phyloP scores from a whole-genome alignment of 768 basidiomycete genomes.

The Lactarius vividus region DNA sequence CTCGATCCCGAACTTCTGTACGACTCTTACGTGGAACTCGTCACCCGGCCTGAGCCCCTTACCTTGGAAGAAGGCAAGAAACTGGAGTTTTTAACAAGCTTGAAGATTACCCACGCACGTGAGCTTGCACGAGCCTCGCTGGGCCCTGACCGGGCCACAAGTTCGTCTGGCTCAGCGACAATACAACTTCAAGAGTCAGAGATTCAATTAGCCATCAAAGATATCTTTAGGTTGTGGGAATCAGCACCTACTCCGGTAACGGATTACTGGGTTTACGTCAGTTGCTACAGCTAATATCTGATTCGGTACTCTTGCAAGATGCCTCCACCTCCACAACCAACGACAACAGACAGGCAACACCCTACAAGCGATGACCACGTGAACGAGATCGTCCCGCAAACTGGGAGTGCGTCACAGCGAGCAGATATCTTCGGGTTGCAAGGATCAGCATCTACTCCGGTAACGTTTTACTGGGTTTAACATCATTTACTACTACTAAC shows the following conservation, averaged over 20 bases:
- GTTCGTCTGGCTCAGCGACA: neutral
- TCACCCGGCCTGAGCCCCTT: conserved; percentile 48
- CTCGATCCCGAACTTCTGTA: conserved; percentile 50
- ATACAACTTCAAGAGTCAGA: neutral
- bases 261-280: neutral
- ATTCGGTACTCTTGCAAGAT: neutral
- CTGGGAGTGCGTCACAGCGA: too few relatives aligned
- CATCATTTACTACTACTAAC: neutral
- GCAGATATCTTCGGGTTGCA: neutral
- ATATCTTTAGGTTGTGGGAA: neutral
- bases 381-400: too few relatives aligned
- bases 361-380: too few relatives aligned
- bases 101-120: conserved; percentile 51
- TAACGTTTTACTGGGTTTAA: too few relatives aligned
- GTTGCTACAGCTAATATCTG: too few relatives aligned
- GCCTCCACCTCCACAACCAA: too few relatives aligned
- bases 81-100: conserved; percentile 50
- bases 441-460: too few relatives aligned
- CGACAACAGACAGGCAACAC: too few relatives aligned
- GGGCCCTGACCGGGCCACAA: neutral
- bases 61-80: conserved; percentile 50
- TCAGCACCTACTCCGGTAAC: neutral
- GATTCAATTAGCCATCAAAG: neutral
- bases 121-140: conserved; percentile 37
- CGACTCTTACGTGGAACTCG: conserved; percentile 51